phyloP scores from a whole-genome alignment of 2,329 filamentous ascomycete species.

The Ceratocystis cacaofunesta region DNA sequence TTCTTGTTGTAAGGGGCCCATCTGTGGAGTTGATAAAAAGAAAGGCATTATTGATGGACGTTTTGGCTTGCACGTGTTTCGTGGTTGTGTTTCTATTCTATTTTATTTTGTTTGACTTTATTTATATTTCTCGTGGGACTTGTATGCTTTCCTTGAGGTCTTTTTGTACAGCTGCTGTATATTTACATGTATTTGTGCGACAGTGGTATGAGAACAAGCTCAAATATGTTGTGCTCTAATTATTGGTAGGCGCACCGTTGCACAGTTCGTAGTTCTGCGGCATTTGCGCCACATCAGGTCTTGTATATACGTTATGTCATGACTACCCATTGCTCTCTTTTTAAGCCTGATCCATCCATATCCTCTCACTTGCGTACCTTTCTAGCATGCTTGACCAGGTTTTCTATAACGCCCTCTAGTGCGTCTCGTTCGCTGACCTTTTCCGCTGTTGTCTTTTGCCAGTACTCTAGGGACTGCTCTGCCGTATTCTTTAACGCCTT shows the following conservation, averaged over 20 bases:
- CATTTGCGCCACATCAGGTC: neutral
- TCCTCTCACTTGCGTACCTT: constrained; percentile 57
- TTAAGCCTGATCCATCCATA: neutral
- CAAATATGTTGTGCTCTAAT: no score
- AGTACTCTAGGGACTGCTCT: constrained; percentile 69
- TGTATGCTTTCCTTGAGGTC: neutral
- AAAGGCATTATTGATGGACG: neutral
- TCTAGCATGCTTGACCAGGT: constrained; percentile 79
- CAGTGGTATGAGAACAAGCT: no score
- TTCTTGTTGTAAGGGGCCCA: neutral
- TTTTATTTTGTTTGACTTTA: neutral
- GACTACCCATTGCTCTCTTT: neutral
- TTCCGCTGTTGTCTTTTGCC: constrained; percentile 73
- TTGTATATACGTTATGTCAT: neutral
- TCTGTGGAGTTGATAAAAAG: neutral
- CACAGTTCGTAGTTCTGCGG: neutral
- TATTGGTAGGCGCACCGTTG: no score
- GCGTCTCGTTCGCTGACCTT: constrained; percentile 82
- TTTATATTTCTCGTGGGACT: neutral
- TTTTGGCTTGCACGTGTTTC: neutral
- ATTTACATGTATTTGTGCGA: no score
- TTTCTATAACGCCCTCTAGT: constrained; percentile 94
- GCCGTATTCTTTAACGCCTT: constrained; percentile 56
- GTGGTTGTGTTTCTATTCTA: no score
- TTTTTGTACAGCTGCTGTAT: no score